A percentile compares a stretch with the other conserved stretches of the same genome.
Conservation (phyloP, 225 moss, liverwort and hornwort species). For the Anthoceros angustus region DNA sequence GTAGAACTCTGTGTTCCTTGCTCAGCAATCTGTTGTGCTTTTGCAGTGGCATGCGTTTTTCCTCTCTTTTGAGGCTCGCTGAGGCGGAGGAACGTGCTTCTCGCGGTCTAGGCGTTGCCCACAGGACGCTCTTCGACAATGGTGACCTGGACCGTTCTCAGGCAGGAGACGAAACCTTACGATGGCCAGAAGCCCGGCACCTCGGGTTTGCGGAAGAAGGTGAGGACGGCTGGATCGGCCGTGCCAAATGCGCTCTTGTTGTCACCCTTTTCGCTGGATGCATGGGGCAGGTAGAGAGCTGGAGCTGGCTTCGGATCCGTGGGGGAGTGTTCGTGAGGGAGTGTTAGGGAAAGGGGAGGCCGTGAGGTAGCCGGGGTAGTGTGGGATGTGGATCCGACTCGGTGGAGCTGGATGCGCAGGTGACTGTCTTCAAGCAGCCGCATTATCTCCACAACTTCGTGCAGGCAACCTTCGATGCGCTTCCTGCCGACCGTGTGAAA, state of each 20-base stretch:
- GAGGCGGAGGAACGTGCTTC: too few species aligned
- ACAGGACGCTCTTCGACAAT: conserved; percentile 11
- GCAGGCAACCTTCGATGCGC: conserved; percentile 70
- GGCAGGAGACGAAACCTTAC: conserved; percentile 66
- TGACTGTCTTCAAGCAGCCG: conserved; percentile 74
- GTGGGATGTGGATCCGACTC: neutral
- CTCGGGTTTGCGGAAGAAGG: conserved; percentile 94
- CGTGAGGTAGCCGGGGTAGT: neutral
- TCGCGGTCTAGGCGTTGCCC: too few species aligned
- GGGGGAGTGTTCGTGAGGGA: too few species aligned
- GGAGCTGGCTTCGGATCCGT: too few species aligned
- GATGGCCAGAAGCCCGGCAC: conserved; percentile 99
- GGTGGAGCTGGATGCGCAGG: conserved; percentile 23
- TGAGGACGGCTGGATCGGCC: conserved; percentile 7
- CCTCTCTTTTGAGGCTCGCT: too few species aligned
- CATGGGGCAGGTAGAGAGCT: neutral
- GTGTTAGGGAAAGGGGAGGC: neutral
- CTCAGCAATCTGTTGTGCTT: too few species aligned
- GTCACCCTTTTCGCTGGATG: neutral
- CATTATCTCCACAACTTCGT: conserved; percentile 92
- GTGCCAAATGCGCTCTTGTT: neutral
- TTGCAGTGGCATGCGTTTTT: too few species aligned
- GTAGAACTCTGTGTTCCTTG: too few species aligned
- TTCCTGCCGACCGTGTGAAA: conserved; percentile 62
- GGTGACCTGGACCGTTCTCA: conserved; percentile 60